Base-by-base conservation (phyloP, 352 stramenopile genomes). In the Phytophthora ramorum region DNA sequence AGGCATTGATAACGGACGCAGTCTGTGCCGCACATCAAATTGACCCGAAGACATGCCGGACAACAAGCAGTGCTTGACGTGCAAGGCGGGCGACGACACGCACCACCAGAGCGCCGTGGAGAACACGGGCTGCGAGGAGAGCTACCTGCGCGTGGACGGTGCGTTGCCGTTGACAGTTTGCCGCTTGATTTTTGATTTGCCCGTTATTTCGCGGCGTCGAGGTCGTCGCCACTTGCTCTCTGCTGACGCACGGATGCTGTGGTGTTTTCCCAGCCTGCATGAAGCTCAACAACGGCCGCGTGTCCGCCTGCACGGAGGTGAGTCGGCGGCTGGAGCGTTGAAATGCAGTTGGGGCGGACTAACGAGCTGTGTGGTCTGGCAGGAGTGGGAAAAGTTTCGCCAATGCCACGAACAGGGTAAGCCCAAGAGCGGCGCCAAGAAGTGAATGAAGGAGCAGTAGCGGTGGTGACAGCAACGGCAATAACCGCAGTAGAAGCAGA, bases 321-420 rank as follows among this genome's bases (percentile, higher is more conserved):
- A 40, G 50, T 64, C 16, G 9, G 20, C 17, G 4, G 17, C 1
- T 3, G 38, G 22, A 16, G 8, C 12, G 6, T 47, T 35, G 35
- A 49, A 24, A 9, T 26, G 19, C 17, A 16, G 4, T 1, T 32
- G 19, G 16, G 14, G 24, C 13, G 49, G 13, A 24, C 32, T 65
- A 52, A 72, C 4, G 20, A 32, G 12, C 20, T 43, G 26, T 44
- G 12, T 24, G 14, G 14, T 40, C 26, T 12, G 9, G 22, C 59
- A 91, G 81, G 71, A 92, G 63, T 94, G 85, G 85, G 66, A 80
- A 12, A 66, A 80, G 38, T 94, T 94, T 53, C 85, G 85, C 68
- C 78, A 91, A 66, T 94, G 85, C 69, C 75, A 91, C 54, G 81
- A 87, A n/a, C 67, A 82, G 48, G 58, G 66, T 49, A 88, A 91